These are phyloP conservation scores for Umbilicus rupestris DNA, from an alignment of 164 flowering plant genomes.

Conservation along the genomic window DNA sequence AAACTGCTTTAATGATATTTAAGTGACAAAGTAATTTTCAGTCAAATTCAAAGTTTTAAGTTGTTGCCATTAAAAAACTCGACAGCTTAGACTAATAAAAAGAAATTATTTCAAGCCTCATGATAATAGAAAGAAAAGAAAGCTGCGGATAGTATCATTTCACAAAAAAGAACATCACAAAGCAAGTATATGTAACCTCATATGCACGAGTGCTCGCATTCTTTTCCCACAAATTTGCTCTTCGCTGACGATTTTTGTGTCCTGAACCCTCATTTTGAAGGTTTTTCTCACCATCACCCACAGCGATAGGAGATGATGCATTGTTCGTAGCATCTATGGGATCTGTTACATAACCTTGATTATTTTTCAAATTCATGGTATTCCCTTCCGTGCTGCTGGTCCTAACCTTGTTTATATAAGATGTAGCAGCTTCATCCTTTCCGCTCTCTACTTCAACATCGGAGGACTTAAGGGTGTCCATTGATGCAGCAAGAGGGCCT, in stretches of 20 bases:
- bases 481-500: not conserved
- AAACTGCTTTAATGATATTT: too few species aligned
- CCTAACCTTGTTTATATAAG: not conserved
- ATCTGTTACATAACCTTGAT: conserved; percentile 3
- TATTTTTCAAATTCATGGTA: conserved; percentile 3
- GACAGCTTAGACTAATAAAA: not conserved
- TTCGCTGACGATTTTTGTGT: conserved; percentile 11
- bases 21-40: too few species aligned
- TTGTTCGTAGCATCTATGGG: not conserved
- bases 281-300: conserved; percentile 1
- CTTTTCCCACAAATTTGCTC: conserved; percentile 39
- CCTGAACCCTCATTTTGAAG: conserved; percentile 3
- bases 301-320: not conserved
- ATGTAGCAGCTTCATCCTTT: not conserved
- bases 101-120: not conserved
- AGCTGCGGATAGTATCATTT: not conserved
- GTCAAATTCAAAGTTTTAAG: too few species aligned
- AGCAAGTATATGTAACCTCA: conserved; percentile 30
- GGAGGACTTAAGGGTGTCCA: not conserved
- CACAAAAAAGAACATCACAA: not conserved
- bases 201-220: conserved; percentile 41
- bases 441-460: not conserved
- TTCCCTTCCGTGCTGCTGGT: not conserved
- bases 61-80: too few species aligned
- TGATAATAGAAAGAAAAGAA: not conserved